Base-by-base conservation (phyloP, 2,329 filamentous ascomycete genomes). In the Celoporthe dispersa region DNA sequence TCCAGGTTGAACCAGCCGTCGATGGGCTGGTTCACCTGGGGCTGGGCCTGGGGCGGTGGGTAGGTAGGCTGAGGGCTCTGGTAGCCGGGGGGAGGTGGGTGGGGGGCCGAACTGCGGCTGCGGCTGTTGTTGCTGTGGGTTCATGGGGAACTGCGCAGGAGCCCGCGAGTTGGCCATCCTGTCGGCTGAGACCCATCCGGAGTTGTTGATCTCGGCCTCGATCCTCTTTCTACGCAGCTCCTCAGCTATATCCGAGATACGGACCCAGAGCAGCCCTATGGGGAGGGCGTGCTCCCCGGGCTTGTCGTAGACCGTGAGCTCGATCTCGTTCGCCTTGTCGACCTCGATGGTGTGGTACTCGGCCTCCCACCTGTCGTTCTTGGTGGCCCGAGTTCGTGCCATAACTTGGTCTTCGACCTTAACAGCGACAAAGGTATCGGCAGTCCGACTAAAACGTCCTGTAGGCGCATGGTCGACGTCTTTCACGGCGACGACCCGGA, bases 1-100 rank as follows among this genome's bases (percentile, higher is more conserved):
- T 99, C 96, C 60, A 99, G 86, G 68, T 96, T 96, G 82, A 99
- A 99, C 96, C 96, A 99, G 28, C 93, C 92, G 74, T 98, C 94
- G 71, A 99, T 93, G 74, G 89, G 87, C 44, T 86, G 87, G 74
- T 81, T 88, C 75, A 78, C 86, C 80, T 81, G 86, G 74, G 84
- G 88, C 76, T 81, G 87, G 16, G 80, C 77, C 70, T 81, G 78
- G 31, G 79, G 74, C 68, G 70, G 79, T 67, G 73, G 74, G 60
- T 73, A 76, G 60, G 71, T 71, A 73, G 75, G 64, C 39, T 69
- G 77, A n/a, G 62, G 66, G 69, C 68, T 75, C 64, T 76, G 78
- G 68, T 75, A 73, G n/a, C 51, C 82, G 80, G 5, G 83, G 80
- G 3, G 83, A 81, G 2, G 77, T 78, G 28, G 85, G 83, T 14